Evolutionary conservation across 768 basidiomycete species (phyloP).

Genomic region (Rhodosporidiobolus odoratus): DNA sequence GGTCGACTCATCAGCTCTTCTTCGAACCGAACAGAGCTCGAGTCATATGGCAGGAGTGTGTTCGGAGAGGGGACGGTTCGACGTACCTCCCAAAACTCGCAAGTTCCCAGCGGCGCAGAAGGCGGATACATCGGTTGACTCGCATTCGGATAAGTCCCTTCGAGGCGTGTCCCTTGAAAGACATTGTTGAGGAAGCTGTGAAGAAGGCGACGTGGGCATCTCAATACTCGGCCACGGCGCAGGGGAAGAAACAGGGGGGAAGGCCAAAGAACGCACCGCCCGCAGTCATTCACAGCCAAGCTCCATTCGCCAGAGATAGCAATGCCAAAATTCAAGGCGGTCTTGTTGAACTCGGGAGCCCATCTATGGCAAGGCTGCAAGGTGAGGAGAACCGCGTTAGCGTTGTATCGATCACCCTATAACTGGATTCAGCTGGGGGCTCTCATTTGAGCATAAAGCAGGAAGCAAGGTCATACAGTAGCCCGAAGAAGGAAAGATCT

Average conservation of each 20-base stretch:
- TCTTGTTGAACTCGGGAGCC: slow-evolving; percentile 63
- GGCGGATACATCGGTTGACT: slow-evolving; percentile 3
- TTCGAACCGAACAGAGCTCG: not conserved
- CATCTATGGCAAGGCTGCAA: slow-evolving; percentile 62
- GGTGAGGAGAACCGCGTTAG: slow-evolving; percentile 48
- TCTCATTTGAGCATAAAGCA: slow-evolving; percentile 59
- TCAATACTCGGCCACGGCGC: not conserved
- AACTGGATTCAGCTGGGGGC: slow-evolving; percentile 33
- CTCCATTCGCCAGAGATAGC: slow-evolving; percentile 73
- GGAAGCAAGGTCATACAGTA: not conserved
- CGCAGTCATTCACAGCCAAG: slow-evolving; percentile 68
- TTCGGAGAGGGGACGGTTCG: rapidly evolving
- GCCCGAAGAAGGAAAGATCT: slow-evolving; percentile 55
- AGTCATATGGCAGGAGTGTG: no score
- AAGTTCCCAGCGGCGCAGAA: slow-evolving; percentile 55
- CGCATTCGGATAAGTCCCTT: slow-evolving; percentile 56
- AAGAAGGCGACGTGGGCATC: not conserved
- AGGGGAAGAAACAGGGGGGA: not conserved
- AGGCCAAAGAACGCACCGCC: slow-evolving; percentile 46
- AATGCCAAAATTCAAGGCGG: slow-evolving; percentile 59
- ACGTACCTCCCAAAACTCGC: slow-evolving; percentile 58
- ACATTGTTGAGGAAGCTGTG: slow-evolving; percentile 48
- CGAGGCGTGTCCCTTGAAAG: slow-evolving; percentile 68
- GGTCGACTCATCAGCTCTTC: not conserved
- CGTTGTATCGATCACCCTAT: not conserved